These are phyloP conservation scores for Raphanus raphanistrum DNA, from an alignment of 345 rosid genomes.

Conservation along the genomic window DNA sequence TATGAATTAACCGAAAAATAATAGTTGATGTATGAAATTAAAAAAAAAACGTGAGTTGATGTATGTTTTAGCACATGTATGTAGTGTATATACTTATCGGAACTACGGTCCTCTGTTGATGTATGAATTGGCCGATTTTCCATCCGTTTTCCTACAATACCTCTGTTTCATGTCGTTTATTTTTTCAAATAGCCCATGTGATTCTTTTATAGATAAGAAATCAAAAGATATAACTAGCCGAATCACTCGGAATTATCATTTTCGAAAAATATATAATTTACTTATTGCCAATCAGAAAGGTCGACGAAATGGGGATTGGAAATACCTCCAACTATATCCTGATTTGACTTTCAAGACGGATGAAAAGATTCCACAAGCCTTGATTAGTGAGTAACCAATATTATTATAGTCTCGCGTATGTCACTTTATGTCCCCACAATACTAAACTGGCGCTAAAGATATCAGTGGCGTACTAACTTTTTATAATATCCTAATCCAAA, in stretches of 20 bases:
- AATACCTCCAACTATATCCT: not conserved
- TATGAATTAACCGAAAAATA: too few relatives aligned
- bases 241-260: slow-evolving; percentile 5
- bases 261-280: slow-evolving; percentile 14
- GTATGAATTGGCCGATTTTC: too few relatives aligned
- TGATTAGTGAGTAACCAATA: slow-evolving; percentile 14
- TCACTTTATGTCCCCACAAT: not conserved
- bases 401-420: slow-evolving; percentile 10
- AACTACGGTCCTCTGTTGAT: too few relatives aligned
- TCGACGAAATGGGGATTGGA: too few relatives aligned
- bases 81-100: too few relatives aligned
- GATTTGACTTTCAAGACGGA: slow-evolving; percentile 17
- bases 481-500: too few relatives aligned
- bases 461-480: too few relatives aligned
- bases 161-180: not conserved
- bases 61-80: too few relatives aligned
- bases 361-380: slow-evolving; percentile 25
- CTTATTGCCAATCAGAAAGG: slow-evolving; percentile 6
- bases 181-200: not conserved
- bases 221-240: not conserved
- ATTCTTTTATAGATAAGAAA: not conserved
- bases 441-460: not conserved
- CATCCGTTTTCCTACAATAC: not conserved
- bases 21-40: too few relatives aligned
- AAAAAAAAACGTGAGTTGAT: too few relatives aligned